Evolutionary conservation across 176 grass and related monocot species (phyloP).

Genomic region (Elaeis guineensis): DNA sequence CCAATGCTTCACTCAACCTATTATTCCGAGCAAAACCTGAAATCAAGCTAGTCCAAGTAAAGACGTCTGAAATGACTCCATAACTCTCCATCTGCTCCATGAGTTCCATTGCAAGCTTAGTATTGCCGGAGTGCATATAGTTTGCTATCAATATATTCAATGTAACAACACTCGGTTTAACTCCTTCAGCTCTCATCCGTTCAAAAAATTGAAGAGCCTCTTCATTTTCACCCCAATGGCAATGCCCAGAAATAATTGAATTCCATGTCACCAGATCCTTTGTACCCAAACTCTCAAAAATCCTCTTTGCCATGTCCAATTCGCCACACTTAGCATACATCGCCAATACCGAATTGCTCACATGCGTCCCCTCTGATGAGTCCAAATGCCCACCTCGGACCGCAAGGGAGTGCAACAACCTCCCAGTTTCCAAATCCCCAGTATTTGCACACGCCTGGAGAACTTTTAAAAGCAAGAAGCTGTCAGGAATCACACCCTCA

Average conservation of each 20-base stretch:
- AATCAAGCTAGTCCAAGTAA: constrained; percentile 76
- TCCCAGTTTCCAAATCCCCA: constrained; percentile 26
- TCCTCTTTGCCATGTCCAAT: constrained; percentile 11
- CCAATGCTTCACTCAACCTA: constrained; percentile 39
- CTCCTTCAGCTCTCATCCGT: constrained; percentile 36
- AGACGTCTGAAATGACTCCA: constrained; percentile 41
- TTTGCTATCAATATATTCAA: constrained; percentile 63
- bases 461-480: constrained; percentile 52
- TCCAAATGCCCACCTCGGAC: constrained; percentile 35
- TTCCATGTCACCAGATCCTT: constrained; percentile 57
- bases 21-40: constrained; percentile 50
- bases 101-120: constrained; percentile 41
- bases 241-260: constrained; percentile 49
- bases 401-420: constrained; percentile 41
- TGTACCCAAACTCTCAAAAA: constrained; percentile 43
- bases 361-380: constrained; percentile 16
- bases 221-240: constrained; percentile 30
- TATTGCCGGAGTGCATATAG: constrained; percentile 43
- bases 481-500: constrained; percentile 35
- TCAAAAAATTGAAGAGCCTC: constrained; percentile 36
- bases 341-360: constrained; percentile 45
- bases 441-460: constrained; percentile 36
- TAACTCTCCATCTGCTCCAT: constrained; percentile 50
- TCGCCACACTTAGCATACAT: constrained; percentile 66
- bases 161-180: constrained; percentile 34